These are phyloP conservation scores for Mycogone perniciosa DNA, from an alignment of 2,329 filamentous ascomycete species.

Conservation along the genomic window DNA sequence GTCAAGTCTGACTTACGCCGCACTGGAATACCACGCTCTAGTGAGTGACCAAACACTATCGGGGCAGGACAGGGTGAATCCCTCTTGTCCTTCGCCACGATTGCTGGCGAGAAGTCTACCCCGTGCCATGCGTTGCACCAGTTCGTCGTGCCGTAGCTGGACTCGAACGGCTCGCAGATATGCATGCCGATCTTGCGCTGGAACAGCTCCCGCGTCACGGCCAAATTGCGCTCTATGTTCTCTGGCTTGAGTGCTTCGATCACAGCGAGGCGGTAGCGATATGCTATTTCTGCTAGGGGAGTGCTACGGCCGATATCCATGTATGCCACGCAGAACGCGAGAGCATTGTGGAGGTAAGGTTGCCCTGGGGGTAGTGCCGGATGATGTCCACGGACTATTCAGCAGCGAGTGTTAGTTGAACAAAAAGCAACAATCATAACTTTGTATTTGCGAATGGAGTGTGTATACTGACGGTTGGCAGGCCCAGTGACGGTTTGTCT, in stretches of 20 bases:
- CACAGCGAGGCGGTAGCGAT: conserved; percentile 13
- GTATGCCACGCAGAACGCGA: conserved; percentile 7
- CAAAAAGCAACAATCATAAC: not conserved
- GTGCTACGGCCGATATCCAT: conserved; percentile 11
- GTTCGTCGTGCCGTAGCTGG: conserved; percentile 13
- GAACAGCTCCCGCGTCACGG: conserved; percentile 10
- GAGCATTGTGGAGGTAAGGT: conserved; percentile 18
- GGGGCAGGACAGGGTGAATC: not conserved
- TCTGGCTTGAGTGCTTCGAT: conserved; percentile 22
- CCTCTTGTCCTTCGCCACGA: not conserved
- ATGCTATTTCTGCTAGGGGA: conserved; percentile 14
- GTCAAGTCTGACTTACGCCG: conserved; percentile 9
- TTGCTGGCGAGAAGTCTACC: conserved; percentile 14
- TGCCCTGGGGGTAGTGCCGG: conserved; percentile 7
- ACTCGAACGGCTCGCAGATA: conserved; percentile 16
- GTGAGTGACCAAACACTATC: conserved; percentile 14
- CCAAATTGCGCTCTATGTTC: conserved; percentile 9
- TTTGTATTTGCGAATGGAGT: not conserved
- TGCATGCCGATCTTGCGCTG: conserved; percentile 4
- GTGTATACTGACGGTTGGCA: conserved; percentile 2
- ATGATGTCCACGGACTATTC: conserved; percentile 14
- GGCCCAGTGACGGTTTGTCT: conserved; percentile 8
- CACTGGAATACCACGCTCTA: conserved; percentile 6
- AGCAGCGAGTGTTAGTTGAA: not conserved
- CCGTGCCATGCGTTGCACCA: conserved; percentile 16